A percentile compares a stretch with the other conserved stretches of the same genome.
phyloP scores from a whole-genome alignment of 805 yeast genomes.

The Saccharomycopsis schoenii region DNA sequence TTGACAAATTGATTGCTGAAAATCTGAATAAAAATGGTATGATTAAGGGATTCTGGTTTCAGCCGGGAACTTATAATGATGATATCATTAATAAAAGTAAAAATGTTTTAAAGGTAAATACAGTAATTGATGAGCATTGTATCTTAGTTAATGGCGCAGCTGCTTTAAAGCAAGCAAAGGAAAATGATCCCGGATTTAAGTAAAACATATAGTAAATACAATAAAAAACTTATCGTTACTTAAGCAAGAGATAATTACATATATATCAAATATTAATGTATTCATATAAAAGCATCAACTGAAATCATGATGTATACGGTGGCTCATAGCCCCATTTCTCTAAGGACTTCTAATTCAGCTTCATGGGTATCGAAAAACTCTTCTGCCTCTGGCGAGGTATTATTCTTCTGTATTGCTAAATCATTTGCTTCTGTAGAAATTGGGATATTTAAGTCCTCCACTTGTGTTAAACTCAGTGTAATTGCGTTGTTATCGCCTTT shows the following conservation, averaged over 20 bases:
- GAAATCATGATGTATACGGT: too few species aligned
- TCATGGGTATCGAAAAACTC: constrained; percentile 23
- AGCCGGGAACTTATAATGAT: constrained; percentile 66
- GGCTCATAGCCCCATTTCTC: constrained; percentile 36
- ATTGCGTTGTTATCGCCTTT: not conserved
- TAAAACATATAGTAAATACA: not conserved
- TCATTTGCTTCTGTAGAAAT: not conserved
- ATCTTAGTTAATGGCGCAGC: constrained; percentile 59
- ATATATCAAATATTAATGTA: not conserved
- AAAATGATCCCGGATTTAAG: not conserved
- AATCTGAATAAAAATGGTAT: constrained; percentile 13
- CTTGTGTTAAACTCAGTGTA: not conserved
- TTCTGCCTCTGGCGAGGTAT: not conserved
- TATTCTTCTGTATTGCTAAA: not conserved
- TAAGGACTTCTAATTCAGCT: constrained; percentile 36
- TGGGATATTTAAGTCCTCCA: not conserved
- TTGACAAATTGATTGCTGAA: constrained; percentile 28
- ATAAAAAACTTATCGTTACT: not conserved
- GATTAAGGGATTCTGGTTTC: constrained; percentile 62
- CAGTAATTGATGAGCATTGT: constrained; percentile 46
- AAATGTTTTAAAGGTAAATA: constrained; percentile 25
- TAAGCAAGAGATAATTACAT: not conserved
- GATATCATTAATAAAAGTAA: constrained; percentile 36
- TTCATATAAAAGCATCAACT: too few species aligned
- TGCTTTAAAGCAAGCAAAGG: constrained; percentile 31